phyloP scores from a whole-genome alignment of 805 yeast species.

The Naumovozyma dairenensis region DNA sequence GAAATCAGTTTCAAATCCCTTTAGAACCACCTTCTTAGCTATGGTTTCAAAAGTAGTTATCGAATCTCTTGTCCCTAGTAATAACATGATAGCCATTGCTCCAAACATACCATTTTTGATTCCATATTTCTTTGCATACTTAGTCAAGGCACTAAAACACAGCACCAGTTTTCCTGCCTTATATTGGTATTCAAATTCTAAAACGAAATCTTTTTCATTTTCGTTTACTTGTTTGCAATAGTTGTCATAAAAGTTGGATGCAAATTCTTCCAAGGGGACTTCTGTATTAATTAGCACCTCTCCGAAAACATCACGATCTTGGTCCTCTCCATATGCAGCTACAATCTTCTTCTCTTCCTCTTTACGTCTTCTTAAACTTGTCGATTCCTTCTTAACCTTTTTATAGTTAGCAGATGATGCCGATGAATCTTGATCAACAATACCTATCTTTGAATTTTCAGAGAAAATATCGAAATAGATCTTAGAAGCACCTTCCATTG shows the following conservation, averaged over 20 bases:
- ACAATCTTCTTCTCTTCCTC: constrained; percentile 41
- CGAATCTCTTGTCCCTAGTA: constrained; percentile 17
- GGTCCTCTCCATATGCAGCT: constrained; percentile 36
- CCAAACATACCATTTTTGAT: constrained; percentile 17
- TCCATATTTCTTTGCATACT: constrained; percentile 14
- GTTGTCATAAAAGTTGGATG: constrained; percentile 33
- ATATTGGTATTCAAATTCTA: constrained; percentile 24
- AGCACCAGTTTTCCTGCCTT: constrained; percentile 25
- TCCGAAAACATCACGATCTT: constrained; percentile 58
- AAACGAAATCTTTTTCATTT: constrained; percentile 21
- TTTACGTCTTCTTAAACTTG: constrained; percentile 38
- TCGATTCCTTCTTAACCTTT: constrained; percentile 49
- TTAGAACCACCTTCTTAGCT: constrained; percentile 25
- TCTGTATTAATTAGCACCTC: constrained; percentile 30
- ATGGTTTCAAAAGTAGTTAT: constrained; percentile 18
- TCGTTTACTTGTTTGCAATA: constrained; percentile 37
- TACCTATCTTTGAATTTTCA: constrained; percentile 6
- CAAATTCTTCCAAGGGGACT: constrained; percentile 37
- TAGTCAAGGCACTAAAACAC: constrained; percentile 23
- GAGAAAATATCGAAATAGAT: constrained; percentile 38
- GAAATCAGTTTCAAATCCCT: constrained; percentile 21
- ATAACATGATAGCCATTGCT: constrained; percentile 19
- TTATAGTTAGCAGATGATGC: constrained; percentile 27
- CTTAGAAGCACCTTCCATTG: constrained; percentile 52
- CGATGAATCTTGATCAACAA: constrained; percentile 6